Evolutionary conservation across 345 rosid genomes (phyloP), one percentile per base, ranked within the genome.

Genomic region (Eucalyptus sp.): DNA sequence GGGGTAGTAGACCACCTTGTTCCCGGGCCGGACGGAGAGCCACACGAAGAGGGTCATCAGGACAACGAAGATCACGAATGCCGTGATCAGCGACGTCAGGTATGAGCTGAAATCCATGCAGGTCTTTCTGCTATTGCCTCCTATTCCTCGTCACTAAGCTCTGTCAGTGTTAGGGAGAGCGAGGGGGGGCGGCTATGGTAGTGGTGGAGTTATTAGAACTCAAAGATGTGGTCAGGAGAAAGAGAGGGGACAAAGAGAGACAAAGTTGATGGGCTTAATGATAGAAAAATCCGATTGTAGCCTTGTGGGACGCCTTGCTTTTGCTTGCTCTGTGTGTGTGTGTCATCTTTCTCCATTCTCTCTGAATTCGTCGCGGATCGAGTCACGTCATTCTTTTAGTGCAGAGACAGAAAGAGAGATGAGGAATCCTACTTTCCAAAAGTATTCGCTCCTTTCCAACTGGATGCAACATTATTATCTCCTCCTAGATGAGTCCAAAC

Each of bases 1-100:
- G 18, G 99, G 99, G 86, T 93, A 96, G 88, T 97, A 97, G 17
- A 97, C 92, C 37, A 93, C 91, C 76, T 88, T 54, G 90, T 97
- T 97, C 8, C 98, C 97, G 0, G 94, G 93, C 90, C 43, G 93
- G 24, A 93, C 43, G 16, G 99, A 96, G 10, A 97, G 92, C 96
- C 97, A 96, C 3, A 93, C 24, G 93, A 97, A 97, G 22, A 97
- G 90, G 44, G 92, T 11, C 96, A 97, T 94, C 44, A 97, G 92
- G 86, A 96, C 62, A 10, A 96, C 44, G 91, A 97, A 97, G 44
- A 97, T 89, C 44, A 93, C 2, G 37, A 93, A 92, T 3, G 97
- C 96, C 88, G 99, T 95, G 95, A 71, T 96, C 50, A 97, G 92
- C 88, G 99, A 97, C 95, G 98, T 92, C 90, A 96, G 86, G 90